phyloP scores from a whole-genome alignment of 129 eudicot species.

The Glebionis coronaria region DNA sequence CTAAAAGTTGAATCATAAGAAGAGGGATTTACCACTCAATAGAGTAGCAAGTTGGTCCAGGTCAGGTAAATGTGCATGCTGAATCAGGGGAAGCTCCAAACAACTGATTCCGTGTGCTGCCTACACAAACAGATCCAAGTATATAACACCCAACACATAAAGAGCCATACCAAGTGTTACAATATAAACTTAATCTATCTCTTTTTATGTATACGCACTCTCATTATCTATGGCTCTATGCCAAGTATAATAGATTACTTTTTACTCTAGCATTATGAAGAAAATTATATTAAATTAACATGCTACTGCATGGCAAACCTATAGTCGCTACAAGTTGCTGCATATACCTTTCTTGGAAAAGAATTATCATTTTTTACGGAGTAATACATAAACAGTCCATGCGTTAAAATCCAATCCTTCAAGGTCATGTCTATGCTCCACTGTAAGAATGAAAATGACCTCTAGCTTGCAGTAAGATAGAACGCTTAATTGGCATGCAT shows the following conservation, averaged over 20 bases:
- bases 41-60: conserved; percentile 51
- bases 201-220: too few relatives aligned
- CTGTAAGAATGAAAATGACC: not conserved
- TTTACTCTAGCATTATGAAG: not conserved
- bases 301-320: too few relatives aligned
- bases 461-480: not conserved
- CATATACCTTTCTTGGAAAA: not conserved
- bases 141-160: conserved; percentile 2
- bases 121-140: conserved; percentile 26
- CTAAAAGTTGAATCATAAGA: conserved; percentile 16
- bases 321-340: too few relatives aligned
- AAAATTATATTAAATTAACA: too few relatives aligned
- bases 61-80: conserved; percentile 67
- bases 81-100: conserved; percentile 85
- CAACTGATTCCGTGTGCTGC: conserved; percentile 64
- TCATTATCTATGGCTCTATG: not conserved
- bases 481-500: not conserved
- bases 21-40: conserved; percentile 43
- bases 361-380: too few relatives aligned
- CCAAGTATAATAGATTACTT: not conserved
- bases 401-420: not conserved
- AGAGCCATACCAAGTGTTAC: not conserved
- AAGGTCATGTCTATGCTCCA: not conserved
- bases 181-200: not conserved
- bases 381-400: not conserved